A percentile compares a stretch with the other conserved stretches of the same genome.
Conservation (phyloP, 129 eudicot species). For the Calendula officinalis region DNA sequence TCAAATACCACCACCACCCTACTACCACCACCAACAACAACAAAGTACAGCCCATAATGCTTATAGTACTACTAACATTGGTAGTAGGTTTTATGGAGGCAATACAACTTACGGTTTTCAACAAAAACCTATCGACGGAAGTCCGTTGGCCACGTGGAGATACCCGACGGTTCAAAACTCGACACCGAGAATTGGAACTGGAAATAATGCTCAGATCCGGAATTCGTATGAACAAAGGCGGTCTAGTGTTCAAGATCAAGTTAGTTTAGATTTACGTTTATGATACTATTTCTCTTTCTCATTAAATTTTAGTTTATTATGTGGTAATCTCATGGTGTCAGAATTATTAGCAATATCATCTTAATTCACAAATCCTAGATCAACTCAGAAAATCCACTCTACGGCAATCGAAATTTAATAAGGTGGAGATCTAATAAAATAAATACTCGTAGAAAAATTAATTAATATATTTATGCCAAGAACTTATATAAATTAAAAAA, state of each 20-base stretch:
- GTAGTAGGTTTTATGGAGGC: slow-evolving; percentile 33
- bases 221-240: slow-evolving; percentile 43
- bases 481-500: too few species aligned
- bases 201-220: slow-evolving; percentile 36
- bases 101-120: slow-evolving; percentile 9
- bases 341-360: background rate
- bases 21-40: slow-evolving; percentile 22
- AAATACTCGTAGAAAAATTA: too few species aligned
- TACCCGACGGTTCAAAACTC: slow-evolving; percentile 31
- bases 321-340: slow-evolving; percentile 7
- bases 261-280: slow-evolving; percentile 90
- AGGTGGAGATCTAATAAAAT: too few species aligned
- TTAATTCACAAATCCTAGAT: background rate
- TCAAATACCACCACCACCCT: background rate
- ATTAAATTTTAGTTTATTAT: background rate
- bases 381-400: too few species aligned
- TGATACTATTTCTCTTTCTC: slow-evolving; percentile 16
- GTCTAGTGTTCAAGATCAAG: slow-evolving; percentile 54
- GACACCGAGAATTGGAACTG: slow-evolving; percentile 3
- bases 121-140: slow-evolving; percentile 51
- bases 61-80: background rate
- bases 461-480: too few species aligned
- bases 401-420: too few species aligned
- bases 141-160: slow-evolving; percentile 56
- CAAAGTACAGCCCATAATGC: slow-evolving; percentile 10